These are phyloP conservation scores for Bipolaris victoriae DNA, from an alignment of 2,329 filamentous ascomycete genomes.

Conservation along the genomic window DNA sequence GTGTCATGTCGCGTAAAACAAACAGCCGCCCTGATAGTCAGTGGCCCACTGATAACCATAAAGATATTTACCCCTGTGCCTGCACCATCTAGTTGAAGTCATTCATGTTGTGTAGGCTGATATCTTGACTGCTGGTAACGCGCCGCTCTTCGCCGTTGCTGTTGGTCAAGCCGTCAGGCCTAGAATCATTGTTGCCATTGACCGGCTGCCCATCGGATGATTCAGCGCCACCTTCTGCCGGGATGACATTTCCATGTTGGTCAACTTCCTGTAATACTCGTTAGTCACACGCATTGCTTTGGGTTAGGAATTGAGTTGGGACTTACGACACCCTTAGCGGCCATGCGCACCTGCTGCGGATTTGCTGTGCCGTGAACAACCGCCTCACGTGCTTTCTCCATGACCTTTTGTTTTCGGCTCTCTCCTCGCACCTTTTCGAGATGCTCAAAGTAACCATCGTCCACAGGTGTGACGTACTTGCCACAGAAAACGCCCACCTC, in stretches of 20 bases:
- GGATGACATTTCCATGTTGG: slow-evolving; percentile 62
- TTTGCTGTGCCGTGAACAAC: slow-evolving; percentile 68
- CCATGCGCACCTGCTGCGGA: slow-evolving; percentile 66
- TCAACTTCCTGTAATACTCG: slow-evolving; percentile 54
- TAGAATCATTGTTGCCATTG: slow-evolving; percentile 27
- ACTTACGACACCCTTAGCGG: slow-evolving; percentile 63
- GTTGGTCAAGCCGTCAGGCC: slow-evolving; percentile 24
- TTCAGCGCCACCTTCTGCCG: slow-evolving; percentile 46
- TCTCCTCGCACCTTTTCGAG: slow-evolving; percentile 74
- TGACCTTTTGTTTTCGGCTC: slow-evolving; percentile 69
- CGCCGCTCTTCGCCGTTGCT: slow-evolving; percentile 35
- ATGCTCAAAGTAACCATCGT: slow-evolving; percentile 81
- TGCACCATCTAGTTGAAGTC: slow-evolving; percentile 39
- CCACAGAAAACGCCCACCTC: slow-evolving; percentile 94
- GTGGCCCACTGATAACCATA: not conserved
- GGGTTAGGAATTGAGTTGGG: not conserved
- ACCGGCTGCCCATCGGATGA: slow-evolving; percentile 34
- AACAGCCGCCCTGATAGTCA: not conserved
- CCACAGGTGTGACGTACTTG: slow-evolving; percentile 80
- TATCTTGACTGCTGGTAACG: slow-evolving; percentile 61
- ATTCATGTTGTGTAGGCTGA: slow-evolving; percentile 64
- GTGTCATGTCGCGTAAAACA: slow-evolving; percentile 3
- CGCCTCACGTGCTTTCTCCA: slow-evolving; percentile 68
- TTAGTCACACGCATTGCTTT: slow-evolving; percentile 13
- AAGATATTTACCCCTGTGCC: not conserved